Percentiles rank a stretch among this genome's conserved stretches.
phyloP scores from a whole-genome alignment of 352 stramenopile genomes.

The Hyaloperonospora brassicae region DNA sequence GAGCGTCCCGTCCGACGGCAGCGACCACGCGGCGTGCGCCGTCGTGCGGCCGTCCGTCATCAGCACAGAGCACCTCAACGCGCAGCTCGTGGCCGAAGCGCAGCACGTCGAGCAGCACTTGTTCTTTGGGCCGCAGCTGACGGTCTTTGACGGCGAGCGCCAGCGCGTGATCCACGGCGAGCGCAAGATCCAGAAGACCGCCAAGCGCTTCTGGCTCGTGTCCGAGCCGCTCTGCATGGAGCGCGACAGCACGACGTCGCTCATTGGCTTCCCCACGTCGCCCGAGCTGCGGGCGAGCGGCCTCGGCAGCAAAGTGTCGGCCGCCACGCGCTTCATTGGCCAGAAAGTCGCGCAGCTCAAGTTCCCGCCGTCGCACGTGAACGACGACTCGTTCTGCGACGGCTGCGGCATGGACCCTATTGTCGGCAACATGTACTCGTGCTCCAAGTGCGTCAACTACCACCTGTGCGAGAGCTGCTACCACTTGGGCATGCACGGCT shows the following conservation, averaged over 20 bases:
- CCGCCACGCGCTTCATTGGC: slow-evolving; percentile 63
- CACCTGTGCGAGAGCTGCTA: slow-evolving; percentile 79
- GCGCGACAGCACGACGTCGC: slow-evolving; percentile 66
- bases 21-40: slow-evolving; percentile 25
- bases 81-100: slow-evolving; percentile 57
- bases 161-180: slow-evolving; percentile 81
- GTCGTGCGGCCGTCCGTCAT: slow-evolving; percentile 58
- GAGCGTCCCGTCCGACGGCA: slow-evolving; percentile 45
- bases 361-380: slow-evolving; percentile 59
- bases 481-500: slow-evolving; percentile 75
- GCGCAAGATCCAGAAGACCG: slow-evolving; percentile 82
- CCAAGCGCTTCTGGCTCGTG: slow-evolving; percentile 75
- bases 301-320: slow-evolving; percentile 56
- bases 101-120: slow-evolving; percentile 60
- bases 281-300: slow-evolving; percentile 24
- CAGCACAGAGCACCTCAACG: slow-evolving; percentile 59
- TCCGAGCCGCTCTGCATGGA: slow-evolving; percentile 80
- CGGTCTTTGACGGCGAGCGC: slow-evolving; percentile 67
- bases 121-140: slow-evolving; percentile 72
- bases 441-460: slow-evolving; percentile 82
- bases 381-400: slow-evolving; percentile 87
- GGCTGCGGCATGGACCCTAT: slow-evolving; percentile 86
- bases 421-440: slow-evolving; percentile 84
- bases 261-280: slow-evolving; percentile 53
- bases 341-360: slow-evolving; percentile 81